These are phyloP conservation scores for Saccharomycopsis fermentans DNA, from an alignment of 805 yeast genomes.

Conservation along the genomic window DNA sequence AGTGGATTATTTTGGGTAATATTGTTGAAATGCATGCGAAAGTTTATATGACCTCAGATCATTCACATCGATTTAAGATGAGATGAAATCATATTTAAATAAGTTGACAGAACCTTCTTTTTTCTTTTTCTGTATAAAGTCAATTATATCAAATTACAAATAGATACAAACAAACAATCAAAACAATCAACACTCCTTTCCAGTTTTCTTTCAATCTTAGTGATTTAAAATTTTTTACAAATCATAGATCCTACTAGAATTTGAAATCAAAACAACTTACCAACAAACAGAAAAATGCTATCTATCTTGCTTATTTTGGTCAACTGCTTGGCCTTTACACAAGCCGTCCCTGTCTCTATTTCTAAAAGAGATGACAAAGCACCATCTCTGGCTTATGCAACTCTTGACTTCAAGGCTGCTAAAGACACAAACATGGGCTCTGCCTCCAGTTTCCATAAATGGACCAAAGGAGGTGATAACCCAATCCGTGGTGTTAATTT, in stretches of 20 bases:
- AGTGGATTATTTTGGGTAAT: no score
- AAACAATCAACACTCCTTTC: not conserved
- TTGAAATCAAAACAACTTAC: no score
- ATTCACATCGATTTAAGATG: no score
- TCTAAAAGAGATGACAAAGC: not conserved
- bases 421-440: slow-evolving; percentile 4
- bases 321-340: not conserved
- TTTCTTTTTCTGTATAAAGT: no score
- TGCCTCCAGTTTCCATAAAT: slow-evolving; percentile 3
- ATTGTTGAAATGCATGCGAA: no score
- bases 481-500: slow-evolving; percentile 37
- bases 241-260: not conserved
- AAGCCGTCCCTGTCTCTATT: not conserved
- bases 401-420: not conserved
- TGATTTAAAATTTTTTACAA: not conserved
- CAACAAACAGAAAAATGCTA: not conserved
- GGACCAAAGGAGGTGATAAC: slow-evolving; percentile 1
- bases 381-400: slow-evolving; percentile 4
- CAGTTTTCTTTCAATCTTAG: not conserved
- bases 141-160: not conserved
- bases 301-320: not conserved
- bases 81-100: not conserved
- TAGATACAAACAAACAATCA: not conserved
- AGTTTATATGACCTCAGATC: no score
- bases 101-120: not conserved